A percentile compares a stretch with the other conserved stretches of the same genome.
Conservation (phyloP, 768 basidiomycete species). For the Pleurotus cornucopiae region DNA sequence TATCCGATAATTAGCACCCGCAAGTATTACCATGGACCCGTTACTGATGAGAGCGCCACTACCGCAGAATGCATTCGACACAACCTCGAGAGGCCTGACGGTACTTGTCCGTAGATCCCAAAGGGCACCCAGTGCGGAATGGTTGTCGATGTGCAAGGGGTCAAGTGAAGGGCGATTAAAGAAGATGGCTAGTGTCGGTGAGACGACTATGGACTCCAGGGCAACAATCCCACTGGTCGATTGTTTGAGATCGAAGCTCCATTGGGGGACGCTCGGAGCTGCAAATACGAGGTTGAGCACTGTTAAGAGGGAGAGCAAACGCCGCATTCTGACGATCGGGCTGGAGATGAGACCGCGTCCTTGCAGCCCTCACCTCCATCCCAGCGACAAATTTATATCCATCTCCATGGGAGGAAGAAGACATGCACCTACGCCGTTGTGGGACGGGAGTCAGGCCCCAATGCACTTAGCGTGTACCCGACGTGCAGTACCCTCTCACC, state of each 20-base stretch:
- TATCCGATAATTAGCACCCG: too few species aligned
- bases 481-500: background rate
- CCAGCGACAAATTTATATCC: background rate
- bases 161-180: slow-evolving; percentile 11
- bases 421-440: background rate
- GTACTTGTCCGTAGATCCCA: slow-evolving; percentile 19
- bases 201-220: slow-evolving; percentile 22
- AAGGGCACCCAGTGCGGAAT: slow-evolving; percentile 20
- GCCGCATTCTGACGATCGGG: slow-evolving; percentile 1
- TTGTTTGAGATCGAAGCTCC: slow-evolving; percentile 21
- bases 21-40: slow-evolving; percentile 22
- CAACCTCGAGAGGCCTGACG: slow-evolving; percentile 17
- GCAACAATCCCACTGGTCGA: slow-evolving; percentile 21
- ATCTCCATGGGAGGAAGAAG: background rate
- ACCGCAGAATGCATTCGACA: slow-evolving; percentile 28
- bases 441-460: background rate
- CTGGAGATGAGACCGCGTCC: background rate
- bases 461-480: background rate
- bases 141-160: slow-evolving; percentile 23
- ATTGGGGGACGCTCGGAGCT: slow-evolving; percentile 11
- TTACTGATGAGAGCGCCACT: slow-evolving; percentile 26
- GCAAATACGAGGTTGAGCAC: slow-evolving; percentile 3
- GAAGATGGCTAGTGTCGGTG: slow-evolving; percentile 19
- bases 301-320: background rate
- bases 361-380: background rate